Evolutionary conservation across 108 stramenopile species (phyloP).

Genomic region (Nannochloropsis salina): DNA sequence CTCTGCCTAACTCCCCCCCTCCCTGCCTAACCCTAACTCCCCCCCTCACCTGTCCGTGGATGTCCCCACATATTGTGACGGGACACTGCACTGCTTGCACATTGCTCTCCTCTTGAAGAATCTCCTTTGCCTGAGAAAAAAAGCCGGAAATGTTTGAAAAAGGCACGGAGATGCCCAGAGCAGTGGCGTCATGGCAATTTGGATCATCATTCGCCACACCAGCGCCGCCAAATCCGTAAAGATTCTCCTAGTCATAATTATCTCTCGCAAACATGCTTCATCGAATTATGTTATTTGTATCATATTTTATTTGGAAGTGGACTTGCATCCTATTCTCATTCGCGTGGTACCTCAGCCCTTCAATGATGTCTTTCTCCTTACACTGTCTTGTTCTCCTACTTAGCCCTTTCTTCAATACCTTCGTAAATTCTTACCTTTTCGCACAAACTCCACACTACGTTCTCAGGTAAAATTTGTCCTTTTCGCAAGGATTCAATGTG

Average conservation of each 20-base stretch:
- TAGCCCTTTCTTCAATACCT: background rate
- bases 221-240: background rate
- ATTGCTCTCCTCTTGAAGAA: constrained; percentile 58
- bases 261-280: no score
- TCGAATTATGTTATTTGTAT: no score
- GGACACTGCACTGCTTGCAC: constrained; percentile 59
- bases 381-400: background rate
- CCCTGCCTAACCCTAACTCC: constrained; percentile 68
- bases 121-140: constrained; percentile 46
- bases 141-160: background rate
- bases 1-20: background rate
- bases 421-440: background rate
- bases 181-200: background rate
- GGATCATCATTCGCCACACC: background rate
- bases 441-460: constrained; percentile 19
- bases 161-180: background rate
- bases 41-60: constrained; percentile 68
- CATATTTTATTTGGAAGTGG: no score
- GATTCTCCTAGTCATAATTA: no score
- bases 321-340: no score
- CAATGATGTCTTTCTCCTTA: background rate
- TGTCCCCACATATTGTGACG: constrained; percentile 60
- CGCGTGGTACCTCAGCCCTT: no score
- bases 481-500: background rate
- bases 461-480: background rate